A percentile compares a stretch with the other conserved stretches of the same genome.
Evolutionary conservation across 2,329 filamentous ascomycete species (phyloP).

Genomic region (Colletotrichum chrysophilum): DNA sequence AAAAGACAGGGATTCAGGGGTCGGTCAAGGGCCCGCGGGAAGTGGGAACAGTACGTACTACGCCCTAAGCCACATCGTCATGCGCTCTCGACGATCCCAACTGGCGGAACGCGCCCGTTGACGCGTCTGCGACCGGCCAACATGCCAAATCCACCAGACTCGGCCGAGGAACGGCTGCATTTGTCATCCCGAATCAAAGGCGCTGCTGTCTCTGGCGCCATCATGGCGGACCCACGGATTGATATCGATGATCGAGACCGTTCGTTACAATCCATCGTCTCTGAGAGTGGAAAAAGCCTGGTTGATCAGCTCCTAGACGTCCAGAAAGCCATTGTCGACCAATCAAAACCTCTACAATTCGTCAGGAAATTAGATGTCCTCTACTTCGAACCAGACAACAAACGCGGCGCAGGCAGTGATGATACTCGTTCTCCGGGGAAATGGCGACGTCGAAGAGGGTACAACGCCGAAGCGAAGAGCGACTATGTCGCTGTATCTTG

Average conservation of each 20-base stretch:
- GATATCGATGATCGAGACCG: not conserved
- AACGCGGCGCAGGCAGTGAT: not conserved
- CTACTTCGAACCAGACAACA: not conserved
- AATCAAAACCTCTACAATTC: not conserved
- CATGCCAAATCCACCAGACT: not conserved
- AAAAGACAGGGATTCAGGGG: not conserved
- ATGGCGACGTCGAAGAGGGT: not conserved
- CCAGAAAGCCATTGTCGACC: not conserved
- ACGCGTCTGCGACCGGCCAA: not conserved
- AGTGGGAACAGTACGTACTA: not conserved
- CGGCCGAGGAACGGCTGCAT: not conserved
- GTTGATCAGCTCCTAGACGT: not conserved
- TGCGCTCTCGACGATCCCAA: not conserved
- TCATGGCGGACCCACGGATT: not conserved
- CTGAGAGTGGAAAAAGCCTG: not conserved
- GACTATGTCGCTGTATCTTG: not conserved
- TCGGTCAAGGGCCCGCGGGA: not conserved
- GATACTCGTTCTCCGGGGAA: not conserved
- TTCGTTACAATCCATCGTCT: not conserved
- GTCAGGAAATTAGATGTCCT: not conserved
- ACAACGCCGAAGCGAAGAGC: not conserved
- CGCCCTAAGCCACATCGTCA: not conserved
- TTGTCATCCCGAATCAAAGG: not conserved
- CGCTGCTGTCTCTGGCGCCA: not conserved
- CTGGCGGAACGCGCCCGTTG: not conserved